Evolutionary conservation across 1,284 basidiomycete genomes (phyloP).

Genomic region (Termitomyces sp.): DNA sequence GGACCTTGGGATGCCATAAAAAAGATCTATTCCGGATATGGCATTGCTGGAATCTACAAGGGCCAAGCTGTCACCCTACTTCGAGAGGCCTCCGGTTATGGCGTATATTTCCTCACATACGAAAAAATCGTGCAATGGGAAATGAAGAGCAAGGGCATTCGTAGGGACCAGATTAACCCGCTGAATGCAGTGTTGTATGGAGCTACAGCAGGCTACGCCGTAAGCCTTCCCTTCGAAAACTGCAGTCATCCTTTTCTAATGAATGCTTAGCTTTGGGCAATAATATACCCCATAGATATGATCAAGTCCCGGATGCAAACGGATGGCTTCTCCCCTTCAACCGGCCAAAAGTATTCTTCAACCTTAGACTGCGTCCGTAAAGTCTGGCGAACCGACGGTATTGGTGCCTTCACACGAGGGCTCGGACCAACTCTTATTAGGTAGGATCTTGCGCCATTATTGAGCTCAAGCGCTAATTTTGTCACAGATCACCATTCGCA

Average conservation of each 20-base stretch:
- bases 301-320: slow-evolving; percentile 96
- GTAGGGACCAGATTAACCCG: slow-evolving; percentile 73
- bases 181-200: slow-evolving; percentile 80
- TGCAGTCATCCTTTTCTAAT: slow-evolving; percentile 1
- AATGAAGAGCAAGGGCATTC: slow-evolving; percentile 64
- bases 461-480: slow-evolving; percentile 16
- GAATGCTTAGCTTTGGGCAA: slow-evolving; percentile 62
- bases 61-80: slow-evolving; percentile 88
- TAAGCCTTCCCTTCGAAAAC: slow-evolving; percentile 33
- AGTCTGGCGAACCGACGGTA: slow-evolving; percentile 79
- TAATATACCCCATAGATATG: slow-evolving; percentile 92
- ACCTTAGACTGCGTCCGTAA: slow-evolving; percentile 79
- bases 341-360: slow-evolving; percentile 78
- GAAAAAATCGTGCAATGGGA: slow-evolving; percentile 89
- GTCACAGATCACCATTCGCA: slow-evolving; percentile 74
- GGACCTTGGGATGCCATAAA: slow-evolving; percentile 84
- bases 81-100: slow-evolving; percentile 84
- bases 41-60: slow-evolving; percentile 86
- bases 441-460: slow-evolving; percentile 37
- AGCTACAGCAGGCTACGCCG: slow-evolving; percentile 80
- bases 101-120: slow-evolving; percentile 89
- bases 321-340: slow-evolving; percentile 73
- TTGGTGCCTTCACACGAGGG: slow-evolving; percentile 84
- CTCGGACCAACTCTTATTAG: slow-evolving; percentile 88
- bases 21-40: slow-evolving; percentile 73